A percentile compares a stretch with the other conserved stretches of the same genome.
Evolutionary conservation across 805 yeast genomes (phyloP).

Genomic region (Jamesozyma piceae): DNA sequence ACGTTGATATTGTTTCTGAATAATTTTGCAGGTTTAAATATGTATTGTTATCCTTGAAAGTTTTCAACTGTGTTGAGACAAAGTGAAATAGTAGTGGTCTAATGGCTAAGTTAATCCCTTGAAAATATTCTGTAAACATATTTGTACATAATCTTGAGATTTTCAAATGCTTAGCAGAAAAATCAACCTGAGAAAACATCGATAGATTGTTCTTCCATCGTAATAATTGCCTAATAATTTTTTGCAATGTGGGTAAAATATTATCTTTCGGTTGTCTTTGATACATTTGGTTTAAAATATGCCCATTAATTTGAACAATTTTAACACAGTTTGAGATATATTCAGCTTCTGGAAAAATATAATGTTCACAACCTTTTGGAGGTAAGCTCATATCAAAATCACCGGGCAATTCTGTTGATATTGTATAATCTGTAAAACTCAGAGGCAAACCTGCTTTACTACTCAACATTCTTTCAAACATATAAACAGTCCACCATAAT

Average conservation of each 20-base stretch:
- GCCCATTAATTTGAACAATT: constrained; percentile 70
- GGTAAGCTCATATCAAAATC: constrained; percentile 61
- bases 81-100: constrained; percentile 70
- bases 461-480: constrained; percentile 74
- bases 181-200: constrained; percentile 55
- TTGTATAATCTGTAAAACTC: constrained; percentile 71
- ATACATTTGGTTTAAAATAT: constrained; percentile 57
- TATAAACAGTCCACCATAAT: constrained; percentile 80
- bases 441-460: constrained; percentile 76
- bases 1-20: constrained; percentile 56
- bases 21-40: constrained; percentile 58
- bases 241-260: constrained; percentile 64
- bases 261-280: constrained; percentile 71
- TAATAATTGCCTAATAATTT: constrained; percentile 54
- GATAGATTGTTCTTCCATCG: constrained; percentile 64
- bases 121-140: constrained; percentile 74
- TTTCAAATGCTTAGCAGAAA: constrained; percentile 33
- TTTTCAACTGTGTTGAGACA: constrained; percentile 55
- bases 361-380: constrained; percentile 50
- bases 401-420: constrained; percentile 66
- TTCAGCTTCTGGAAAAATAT: constrained; percentile 72
- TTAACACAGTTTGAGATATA: constrained; percentile 67
- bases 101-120: constrained; percentile 71
- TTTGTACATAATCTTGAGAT: constrained; percentile 62
- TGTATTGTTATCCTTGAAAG: constrained; percentile 37